Percentiles rank a stretch among this genome's conserved stretches.
Conservation (phyloP, 257 asterid genomes). For the Marsdenia floribunda region DNA sequence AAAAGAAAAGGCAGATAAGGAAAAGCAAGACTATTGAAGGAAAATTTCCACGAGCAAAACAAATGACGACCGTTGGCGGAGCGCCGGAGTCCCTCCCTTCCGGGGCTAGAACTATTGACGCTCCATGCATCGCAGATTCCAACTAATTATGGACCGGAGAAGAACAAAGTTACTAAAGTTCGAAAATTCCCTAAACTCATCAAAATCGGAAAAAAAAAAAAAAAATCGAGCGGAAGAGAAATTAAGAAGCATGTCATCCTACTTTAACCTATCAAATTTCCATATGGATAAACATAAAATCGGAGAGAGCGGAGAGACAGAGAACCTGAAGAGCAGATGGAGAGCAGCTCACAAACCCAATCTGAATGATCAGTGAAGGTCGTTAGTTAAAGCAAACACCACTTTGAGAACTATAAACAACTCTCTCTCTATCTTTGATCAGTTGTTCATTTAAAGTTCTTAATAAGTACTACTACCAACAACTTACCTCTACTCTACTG, state of each 20-base stretch:
- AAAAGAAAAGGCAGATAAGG: no score
- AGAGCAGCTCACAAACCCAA: background rate
- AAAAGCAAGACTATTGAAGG: no score
- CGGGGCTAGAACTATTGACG: background rate
- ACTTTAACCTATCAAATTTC: background rate
- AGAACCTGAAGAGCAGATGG: slow-evolving; percentile 16
- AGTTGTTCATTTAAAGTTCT: no score
- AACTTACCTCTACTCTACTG: no score
- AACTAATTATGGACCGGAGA: background rate
- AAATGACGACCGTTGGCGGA: background rate
- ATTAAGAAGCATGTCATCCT: background rate
- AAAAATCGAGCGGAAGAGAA: background rate
- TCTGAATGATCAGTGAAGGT: no score
- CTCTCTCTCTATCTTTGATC: no score
- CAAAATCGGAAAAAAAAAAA: background rate
- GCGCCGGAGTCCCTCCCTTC: background rate
- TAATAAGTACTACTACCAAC: no score
- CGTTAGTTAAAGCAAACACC: no score
- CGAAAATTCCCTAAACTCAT: no score
- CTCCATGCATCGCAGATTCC: background rate
- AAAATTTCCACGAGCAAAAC: background rate
- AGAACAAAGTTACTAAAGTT: background rate
- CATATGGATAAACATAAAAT: background rate
- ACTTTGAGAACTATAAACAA: no score
- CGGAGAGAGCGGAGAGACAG: background rate